Evolutionary conservation across 192 early-diverging fungal genomes (phyloP).

Genomic region (Backusella australiensis): DNA sequence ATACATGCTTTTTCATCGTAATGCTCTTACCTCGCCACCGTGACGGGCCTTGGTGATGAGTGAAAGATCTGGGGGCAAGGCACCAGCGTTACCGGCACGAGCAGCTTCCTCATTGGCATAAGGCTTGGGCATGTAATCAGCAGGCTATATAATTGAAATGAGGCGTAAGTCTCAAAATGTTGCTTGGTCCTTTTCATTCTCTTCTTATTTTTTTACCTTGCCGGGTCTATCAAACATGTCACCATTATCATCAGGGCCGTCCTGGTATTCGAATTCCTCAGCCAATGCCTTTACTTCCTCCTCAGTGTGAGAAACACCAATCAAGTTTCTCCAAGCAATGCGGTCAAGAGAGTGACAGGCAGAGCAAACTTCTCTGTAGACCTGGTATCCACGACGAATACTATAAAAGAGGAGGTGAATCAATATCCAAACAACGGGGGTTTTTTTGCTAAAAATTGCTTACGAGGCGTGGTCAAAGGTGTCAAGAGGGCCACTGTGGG

Average conservation of each 20-base stretch:
- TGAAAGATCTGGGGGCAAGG: slow-evolving; percentile 92
- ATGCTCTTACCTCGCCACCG: slow-evolving; percentile 70
- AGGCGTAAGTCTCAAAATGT: no score
- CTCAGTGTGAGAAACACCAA: slow-evolving; percentile 91
- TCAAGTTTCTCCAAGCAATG: slow-evolving; percentile 92
- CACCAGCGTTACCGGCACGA: slow-evolving; percentile 93
- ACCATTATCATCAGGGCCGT: slow-evolving; percentile 91
- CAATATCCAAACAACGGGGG: no score
- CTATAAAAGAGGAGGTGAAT: slow-evolving; percentile 38
- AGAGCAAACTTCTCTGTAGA: slow-evolving; percentile 97
- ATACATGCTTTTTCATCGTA: not conserved
- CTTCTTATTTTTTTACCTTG: slow-evolving; percentile 46
- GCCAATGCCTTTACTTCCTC: slow-evolving; percentile 94
- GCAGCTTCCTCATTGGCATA: slow-evolving; percentile 98
- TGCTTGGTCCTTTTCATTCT: not conserved
- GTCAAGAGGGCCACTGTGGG: slow-evolving; percentile 74
- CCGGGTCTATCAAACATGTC: slow-evolving; percentile 93
- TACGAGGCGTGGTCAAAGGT: slow-evolving; percentile 94
- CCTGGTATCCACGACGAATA: slow-evolving; percentile 97
- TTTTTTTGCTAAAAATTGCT: not conserved
- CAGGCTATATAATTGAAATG: slow-evolving; percentile 41
- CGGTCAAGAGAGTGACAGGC: slow-evolving; percentile 96
- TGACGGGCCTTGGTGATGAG: slow-evolving; percentile 94
- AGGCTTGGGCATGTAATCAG: slow-evolving; percentile 86
- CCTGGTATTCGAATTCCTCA: slow-evolving; percentile 85